Evolutionary conservation across 2,329 filamentous ascomycete genomes (phyloP).

Genomic region (Lizonia empirigonia): DNA sequence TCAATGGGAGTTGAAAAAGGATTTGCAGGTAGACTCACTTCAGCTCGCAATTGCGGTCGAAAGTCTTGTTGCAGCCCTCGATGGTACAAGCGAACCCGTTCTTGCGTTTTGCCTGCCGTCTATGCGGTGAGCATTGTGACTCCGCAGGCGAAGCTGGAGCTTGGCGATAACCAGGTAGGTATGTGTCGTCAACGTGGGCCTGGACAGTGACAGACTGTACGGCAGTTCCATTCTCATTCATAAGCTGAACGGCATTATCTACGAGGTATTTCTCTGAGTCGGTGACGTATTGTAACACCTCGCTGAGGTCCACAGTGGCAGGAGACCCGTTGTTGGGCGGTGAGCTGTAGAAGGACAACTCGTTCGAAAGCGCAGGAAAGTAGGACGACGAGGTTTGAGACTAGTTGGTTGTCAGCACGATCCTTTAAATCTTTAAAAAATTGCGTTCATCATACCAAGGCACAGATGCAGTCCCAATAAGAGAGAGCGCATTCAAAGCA

Average conservation of each 20-base stretch:
- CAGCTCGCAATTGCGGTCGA: constrained; percentile 42
- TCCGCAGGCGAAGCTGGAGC: constrained; percentile 4
- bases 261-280: constrained; percentile 7
- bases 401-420: constrained; percentile 20
- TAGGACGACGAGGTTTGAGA: constrained; percentile 16
- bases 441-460: constrained; percentile 20
- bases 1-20: constrained; percentile 8
- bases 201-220: constrained; percentile 35
- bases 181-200: constrained; percentile 35
- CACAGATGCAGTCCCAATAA: constrained; percentile 28
- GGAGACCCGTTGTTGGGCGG: constrained; percentile 13
- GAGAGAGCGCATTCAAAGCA: constrained; percentile 35
- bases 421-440: background rate
- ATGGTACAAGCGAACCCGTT: constrained; percentile 35
- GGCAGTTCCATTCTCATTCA: constrained; percentile 37
- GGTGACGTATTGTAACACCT: constrained; percentile 2
- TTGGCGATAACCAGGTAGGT: constrained; percentile 37
- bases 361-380: background rate
- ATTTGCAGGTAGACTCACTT: constrained; percentile 35
- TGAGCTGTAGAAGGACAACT: constrained; percentile 5
- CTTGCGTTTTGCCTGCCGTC: constrained; percentile 33
- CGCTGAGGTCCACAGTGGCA: constrained; percentile 2
- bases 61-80: constrained; percentile 32
- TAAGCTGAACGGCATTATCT: constrained; percentile 16
- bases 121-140: constrained; percentile 18